Conservation (phyloP, 352 stramenopile genomes). For the Globisporangium paroecandrum region DNA sequence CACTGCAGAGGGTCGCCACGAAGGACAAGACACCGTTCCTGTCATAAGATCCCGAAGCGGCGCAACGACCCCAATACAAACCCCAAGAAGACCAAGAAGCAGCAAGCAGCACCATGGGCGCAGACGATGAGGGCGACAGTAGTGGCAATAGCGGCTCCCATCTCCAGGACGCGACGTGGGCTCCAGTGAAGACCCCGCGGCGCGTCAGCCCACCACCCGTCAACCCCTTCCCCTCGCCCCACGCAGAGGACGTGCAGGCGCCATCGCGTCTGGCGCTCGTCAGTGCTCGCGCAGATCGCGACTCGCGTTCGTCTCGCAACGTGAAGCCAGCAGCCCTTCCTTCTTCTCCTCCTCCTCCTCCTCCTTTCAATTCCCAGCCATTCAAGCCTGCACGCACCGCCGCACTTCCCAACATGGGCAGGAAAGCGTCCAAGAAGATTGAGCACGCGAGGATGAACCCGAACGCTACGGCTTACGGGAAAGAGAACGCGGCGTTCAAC, state of each 20-base stretch:
- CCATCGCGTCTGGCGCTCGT: not conserved
- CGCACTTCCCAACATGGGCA: conserved; percentile 11
- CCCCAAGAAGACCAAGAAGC: not conserved
- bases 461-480: not conserved
- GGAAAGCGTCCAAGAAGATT: conserved; percentile 20
- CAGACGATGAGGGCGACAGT: conserved; percentile 20
- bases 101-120: conserved; percentile 11
- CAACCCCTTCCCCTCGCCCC: not conserved
- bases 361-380: conserved; percentile 10
- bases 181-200: not conserved
- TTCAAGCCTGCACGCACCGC: not conserved
- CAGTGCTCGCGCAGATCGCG: conserved; percentile 10
- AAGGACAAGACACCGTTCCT: not conserved
- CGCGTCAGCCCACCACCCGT: conserved; percentile 8
- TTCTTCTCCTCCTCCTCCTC: conserved; percentile 2
- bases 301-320: conserved; percentile 15
- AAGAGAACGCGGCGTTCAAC: conserved; percentile 10
- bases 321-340: not conserved
- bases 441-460: conserved; percentile 9
- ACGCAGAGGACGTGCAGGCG: not conserved
- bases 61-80: not conserved
- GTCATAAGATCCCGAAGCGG: conserved; percentile 19
- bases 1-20: conserved; percentile 1
- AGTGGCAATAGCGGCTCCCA: conserved; percentile 20
- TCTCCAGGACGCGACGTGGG: conserved; percentile 10